Conservation (phyloP, 306 rosid genomes). For the Fagus crenata region DNA sequence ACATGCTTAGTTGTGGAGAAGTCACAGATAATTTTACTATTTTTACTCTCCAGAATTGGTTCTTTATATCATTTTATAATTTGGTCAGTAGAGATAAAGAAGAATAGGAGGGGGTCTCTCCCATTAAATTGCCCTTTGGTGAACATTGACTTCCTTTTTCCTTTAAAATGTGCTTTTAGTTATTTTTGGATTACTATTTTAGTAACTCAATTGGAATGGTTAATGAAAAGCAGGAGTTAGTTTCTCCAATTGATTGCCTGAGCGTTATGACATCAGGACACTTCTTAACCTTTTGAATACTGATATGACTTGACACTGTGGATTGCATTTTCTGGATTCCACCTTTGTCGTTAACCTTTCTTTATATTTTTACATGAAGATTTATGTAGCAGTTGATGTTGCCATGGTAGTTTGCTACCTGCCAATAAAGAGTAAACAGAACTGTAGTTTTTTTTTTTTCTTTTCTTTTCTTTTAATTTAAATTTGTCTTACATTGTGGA, state of each 20-base stretch:
- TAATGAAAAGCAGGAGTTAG: background rate
- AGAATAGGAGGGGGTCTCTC: background rate
- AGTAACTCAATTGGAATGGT: background rate
- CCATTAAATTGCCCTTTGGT: background rate
- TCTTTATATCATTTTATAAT: background rate
- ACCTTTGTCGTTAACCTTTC: background rate
- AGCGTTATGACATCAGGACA: background rate
- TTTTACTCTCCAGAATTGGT: too few relatives aligned
- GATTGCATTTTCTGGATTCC: background rate
- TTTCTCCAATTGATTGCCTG: background rate
- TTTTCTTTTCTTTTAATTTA: background rate
- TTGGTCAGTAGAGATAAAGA: background rate
- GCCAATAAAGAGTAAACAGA: background rate
- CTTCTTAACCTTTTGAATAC: background rate
- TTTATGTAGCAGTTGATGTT: background rate
- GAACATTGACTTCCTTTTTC: background rate
- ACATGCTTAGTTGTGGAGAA: background rate
- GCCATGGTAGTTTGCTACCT: background rate
- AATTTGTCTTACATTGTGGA: background rate
- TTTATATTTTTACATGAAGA: background rate
- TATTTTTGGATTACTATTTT: background rate
- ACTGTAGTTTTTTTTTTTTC: background rate
- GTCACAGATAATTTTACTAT: background rate
- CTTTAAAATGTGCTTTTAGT: background rate
- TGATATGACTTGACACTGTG: background rate